These are phyloP conservation scores for Stygiomarasmius scandens DNA, from an alignment of 1,284 basidiomycete species.

Conservation along the genomic window DNA sequence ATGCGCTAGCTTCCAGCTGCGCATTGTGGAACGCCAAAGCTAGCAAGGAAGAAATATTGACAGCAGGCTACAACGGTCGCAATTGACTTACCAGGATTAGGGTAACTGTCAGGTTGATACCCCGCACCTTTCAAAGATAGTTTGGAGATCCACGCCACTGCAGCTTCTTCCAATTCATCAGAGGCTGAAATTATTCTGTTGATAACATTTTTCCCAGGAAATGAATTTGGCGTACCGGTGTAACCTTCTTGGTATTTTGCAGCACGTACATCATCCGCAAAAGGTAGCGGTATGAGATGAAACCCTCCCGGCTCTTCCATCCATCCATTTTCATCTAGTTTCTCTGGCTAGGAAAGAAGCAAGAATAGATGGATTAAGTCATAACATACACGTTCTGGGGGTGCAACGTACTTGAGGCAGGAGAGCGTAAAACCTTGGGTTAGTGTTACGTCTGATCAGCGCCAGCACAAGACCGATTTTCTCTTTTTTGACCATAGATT, in stretches of 20 bases:
- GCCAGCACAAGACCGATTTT: slow-evolving; percentile 83
- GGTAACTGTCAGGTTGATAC: slow-evolving; percentile 89
- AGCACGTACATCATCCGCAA: slow-evolving; percentile 89
- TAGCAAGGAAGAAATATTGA: slow-evolving; percentile 24
- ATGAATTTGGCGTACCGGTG: slow-evolving; percentile 45
- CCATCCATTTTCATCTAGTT: slow-evolving; percentile 73
- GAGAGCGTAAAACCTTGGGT: slow-evolving; percentile 84
- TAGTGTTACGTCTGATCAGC: slow-evolving; percentile 71
- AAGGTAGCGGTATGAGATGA: slow-evolving; percentile 90
- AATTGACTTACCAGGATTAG: slow-evolving; percentile 79
- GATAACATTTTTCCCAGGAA: no score
- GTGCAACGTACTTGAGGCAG: slow-evolving; percentile 74
- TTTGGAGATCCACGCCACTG: slow-evolving; percentile 78
- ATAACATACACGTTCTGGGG: not conserved
- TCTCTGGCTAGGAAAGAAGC: slow-evolving; percentile 60
- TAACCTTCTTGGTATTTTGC: slow-evolving; percentile 62
- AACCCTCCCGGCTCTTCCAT: slow-evolving; percentile 87
- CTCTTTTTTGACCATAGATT: slow-evolving; percentile 80
- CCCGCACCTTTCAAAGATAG: slow-evolving; percentile 76
- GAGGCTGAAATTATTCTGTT: slow-evolving; percentile 49
- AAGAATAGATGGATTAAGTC: slow-evolving; percentile 4
- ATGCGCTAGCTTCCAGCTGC: slow-evolving; percentile 89
- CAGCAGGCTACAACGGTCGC: slow-evolving; percentile 4
- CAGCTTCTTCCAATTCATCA: slow-evolving; percentile 68
- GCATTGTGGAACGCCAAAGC: slow-evolving; percentile 86